These are phyloP conservation scores for Phytophthora pistaciae DNA, from an alignment of 352 stramenopile species.

Conservation along the genomic window DNA sequence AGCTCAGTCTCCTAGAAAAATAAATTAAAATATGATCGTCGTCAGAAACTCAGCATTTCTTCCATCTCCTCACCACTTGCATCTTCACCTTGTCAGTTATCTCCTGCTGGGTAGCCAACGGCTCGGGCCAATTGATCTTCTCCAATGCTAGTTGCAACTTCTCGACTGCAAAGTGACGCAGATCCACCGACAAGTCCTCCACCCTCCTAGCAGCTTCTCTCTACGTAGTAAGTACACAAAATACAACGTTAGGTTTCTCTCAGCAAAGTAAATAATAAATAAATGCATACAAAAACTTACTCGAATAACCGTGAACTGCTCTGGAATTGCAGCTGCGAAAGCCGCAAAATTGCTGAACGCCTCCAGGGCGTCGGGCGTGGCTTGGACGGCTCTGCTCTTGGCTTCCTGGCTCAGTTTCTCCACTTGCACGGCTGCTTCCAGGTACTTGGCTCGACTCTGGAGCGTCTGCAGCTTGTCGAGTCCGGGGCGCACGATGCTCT, in stretches of 20 bases:
- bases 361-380: constrained; percentile 53
- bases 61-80: constrained; percentile 8
- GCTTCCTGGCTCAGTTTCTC: constrained; percentile 59
- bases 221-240: constrained; percentile 17
- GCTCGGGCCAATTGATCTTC: constrained; percentile 58
- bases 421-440: constrained; percentile 57
- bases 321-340: constrained; percentile 52
- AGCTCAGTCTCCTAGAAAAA: constrained; percentile 38
- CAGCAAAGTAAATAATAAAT: constrained; percentile 1
- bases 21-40: background rate
- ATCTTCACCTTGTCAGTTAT: constrained; percentile 38
- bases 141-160: constrained; percentile 61
- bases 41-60: constrained; percentile 8
- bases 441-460: constrained; percentile 51
- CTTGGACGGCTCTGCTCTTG: constrained; percentile 45
- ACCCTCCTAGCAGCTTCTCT: constrained; percentile 54
- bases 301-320: constrained; percentile 52
- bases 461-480: constrained; percentile 45
- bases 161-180: constrained; percentile 61
- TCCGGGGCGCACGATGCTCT: constrained; percentile 46
- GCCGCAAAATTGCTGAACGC: constrained; percentile 49
- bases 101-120: constrained; percentile 39
- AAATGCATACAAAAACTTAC: constrained; percentile 32
- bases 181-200: constrained; percentile 49
- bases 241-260: background rate